phyloP scores from a whole-genome alignment of 306 rosid species.

The Myrica gale region DNA sequence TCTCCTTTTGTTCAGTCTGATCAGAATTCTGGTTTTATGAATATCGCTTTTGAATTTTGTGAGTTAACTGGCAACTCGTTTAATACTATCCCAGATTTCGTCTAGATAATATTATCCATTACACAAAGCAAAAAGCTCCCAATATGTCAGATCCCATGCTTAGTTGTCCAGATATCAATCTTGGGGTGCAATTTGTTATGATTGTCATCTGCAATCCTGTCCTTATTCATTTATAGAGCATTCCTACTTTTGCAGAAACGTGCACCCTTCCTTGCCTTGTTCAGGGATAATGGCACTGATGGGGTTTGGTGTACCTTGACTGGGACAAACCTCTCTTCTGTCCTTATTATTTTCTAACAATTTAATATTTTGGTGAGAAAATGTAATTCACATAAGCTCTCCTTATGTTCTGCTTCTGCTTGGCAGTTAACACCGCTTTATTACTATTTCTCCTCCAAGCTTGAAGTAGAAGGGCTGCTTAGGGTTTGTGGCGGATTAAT shows the following conservation, averaged over 20 bases:
- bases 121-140: slow-evolving; percentile 26
- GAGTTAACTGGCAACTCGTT: background rate
- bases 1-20: slow-evolving; percentile 21
- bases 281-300: slow-evolving; percentile 41
- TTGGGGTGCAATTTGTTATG: slow-evolving; percentile 26
- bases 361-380: slow-evolving; percentile 10
- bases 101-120: slow-evolving; percentile 8
- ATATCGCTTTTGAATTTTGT: background rate
- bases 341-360: background rate
- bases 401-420: background rate
- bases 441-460: background rate
- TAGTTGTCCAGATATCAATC: slow-evolving; percentile 22
- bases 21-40: background rate
- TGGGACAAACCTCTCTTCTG: slow-evolving; percentile 6
- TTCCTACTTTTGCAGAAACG: slow-evolving; percentile 35
- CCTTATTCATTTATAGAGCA: slow-evolving; percentile 47
- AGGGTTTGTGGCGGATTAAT: background rate
- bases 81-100: slow-evolving; percentile 1
- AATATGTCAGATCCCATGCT: slow-evolving; percentile 36
- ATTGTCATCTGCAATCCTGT: slow-evolving; percentile 45
- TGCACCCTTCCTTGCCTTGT: slow-evolving; percentile 13
- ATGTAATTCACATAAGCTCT: background rate
- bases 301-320: slow-evolving; percentile 42
- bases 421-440: background rate
- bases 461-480: background rate